phyloP scores from a whole-genome alignment of 768 basidiomycete species.

The Phlegmacium glaucopus region DNA sequence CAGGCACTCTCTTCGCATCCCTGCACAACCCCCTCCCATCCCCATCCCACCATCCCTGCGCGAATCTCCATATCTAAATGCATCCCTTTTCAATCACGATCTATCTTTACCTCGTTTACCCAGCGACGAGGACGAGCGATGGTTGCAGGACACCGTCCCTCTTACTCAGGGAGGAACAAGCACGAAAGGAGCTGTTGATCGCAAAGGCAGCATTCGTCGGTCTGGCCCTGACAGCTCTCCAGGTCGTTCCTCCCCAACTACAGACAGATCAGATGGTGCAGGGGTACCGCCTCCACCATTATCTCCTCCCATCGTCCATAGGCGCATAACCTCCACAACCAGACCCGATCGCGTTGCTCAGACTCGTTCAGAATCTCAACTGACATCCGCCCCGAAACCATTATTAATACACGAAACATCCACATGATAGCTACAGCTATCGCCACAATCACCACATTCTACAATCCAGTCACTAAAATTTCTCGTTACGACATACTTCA shows the following conservation, averaged over 20 bases:
- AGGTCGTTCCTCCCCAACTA: too few species aligned
- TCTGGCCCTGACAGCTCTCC: background rate
- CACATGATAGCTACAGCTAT: conserved; percentile 1
- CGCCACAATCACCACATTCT: background rate
- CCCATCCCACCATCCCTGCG: conserved; percentile 60
- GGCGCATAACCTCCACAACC: conserved; percentile 10
- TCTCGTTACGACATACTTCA: background rate
- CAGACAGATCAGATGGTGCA: background rate
- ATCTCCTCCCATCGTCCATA: conserved; percentile 20
- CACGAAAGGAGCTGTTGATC: conserved; percentile 9
- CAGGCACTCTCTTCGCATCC: conserved; percentile 36
- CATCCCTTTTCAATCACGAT: conserved; percentile 45
- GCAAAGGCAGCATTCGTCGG: conserved; percentile 13
- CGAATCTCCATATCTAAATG: conserved; percentile 51
- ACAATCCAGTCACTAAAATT: conserved; percentile 2
- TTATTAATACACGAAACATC: conserved; percentile 8
- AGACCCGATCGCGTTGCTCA: conserved; percentile 13
- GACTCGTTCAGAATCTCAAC: conserved; percentile 14
- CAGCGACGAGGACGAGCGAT: conserved; percentile 51
- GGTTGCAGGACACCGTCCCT: conserved; percentile 66
- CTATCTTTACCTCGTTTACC: conserved; percentile 32
- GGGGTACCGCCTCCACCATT: conserved; percentile 13
- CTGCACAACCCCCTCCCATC: conserved; percentile 29
- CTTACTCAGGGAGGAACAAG: conserved; percentile 15
- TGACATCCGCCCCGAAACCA: conserved; percentile 3